Conservation (phyloP, 2,329 filamentous ascomycete species). For the Hypomyces rosellus region DNA sequence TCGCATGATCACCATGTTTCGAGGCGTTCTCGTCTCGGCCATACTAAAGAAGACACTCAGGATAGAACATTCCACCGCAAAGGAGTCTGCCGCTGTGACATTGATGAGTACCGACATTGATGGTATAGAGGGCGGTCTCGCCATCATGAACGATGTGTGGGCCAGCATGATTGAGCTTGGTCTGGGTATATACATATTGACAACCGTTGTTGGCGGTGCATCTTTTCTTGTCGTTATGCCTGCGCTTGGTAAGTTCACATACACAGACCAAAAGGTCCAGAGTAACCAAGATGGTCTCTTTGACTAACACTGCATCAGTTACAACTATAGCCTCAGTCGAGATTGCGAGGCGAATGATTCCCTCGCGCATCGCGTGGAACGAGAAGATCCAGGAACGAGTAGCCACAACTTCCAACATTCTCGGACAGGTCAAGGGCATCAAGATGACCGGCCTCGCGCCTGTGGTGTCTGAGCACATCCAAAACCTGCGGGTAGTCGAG, state of each 20-base stretch:
- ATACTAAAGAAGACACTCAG: slow-evolving; percentile 41
- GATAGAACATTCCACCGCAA: slow-evolving; percentile 21
- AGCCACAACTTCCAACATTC: slow-evolving; percentile 21
- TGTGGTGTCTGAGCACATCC: slow-evolving; percentile 5
- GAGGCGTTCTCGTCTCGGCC: slow-evolving; percentile 32
- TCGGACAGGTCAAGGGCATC: slow-evolving; percentile 29
- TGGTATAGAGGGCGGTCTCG: slow-evolving; percentile 19
- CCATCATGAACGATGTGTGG: slow-evolving; percentile 28
- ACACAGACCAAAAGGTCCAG: not conserved
- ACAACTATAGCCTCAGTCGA: slow-evolving; percentile 35
- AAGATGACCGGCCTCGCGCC: slow-evolving; percentile 29
- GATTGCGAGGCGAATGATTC: slow-evolving; percentile 38
- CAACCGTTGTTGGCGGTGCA: slow-evolving; percentile 4
- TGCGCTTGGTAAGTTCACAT: slow-evolving; percentile 40
- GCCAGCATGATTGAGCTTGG: slow-evolving; percentile 21
- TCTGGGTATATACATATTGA: slow-evolving; percentile 11
- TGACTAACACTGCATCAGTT: slow-evolving; percentile 20
- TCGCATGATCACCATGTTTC: slow-evolving; percentile 25
- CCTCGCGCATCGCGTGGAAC: slow-evolving; percentile 30
- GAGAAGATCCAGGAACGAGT: slow-evolving; percentile 25
- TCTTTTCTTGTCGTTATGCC: slow-evolving; percentile 52
- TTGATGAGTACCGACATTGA: slow-evolving; percentile 42
- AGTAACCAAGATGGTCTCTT: slow-evolving; percentile 5
- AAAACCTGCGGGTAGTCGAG: slow-evolving; percentile 13
- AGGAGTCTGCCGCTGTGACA: slow-evolving; percentile 32